Percentiles rank a stretch among this genome's conserved stretches.
These are phyloP conservation scores for Eutrema yunnanense DNA, from an alignment of 345 rosid species.

Conservation along the genomic window DNA sequence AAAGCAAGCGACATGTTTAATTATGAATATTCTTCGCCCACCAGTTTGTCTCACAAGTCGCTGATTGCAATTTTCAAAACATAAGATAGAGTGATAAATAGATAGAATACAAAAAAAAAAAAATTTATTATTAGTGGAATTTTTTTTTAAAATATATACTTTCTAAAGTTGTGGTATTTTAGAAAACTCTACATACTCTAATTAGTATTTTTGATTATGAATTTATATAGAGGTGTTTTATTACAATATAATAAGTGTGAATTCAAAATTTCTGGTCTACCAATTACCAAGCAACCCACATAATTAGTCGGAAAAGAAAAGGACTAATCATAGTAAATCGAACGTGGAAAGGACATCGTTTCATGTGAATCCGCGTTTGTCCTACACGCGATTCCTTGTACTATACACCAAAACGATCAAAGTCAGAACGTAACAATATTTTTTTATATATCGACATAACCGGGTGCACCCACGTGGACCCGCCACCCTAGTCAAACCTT, in stretches of 20 bases:
- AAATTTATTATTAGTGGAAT: no score
- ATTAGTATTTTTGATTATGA: no score
- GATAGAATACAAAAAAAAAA: no score
- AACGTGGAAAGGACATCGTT: conserved; percentile 16
- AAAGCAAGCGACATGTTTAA: conserved; percentile 2
- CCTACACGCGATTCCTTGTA: conserved; percentile 27
- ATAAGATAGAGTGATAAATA: neutral
- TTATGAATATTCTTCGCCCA: conserved; percentile 13
- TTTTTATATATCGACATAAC: neutral
- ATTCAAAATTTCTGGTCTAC: neutral
- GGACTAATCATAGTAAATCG: neutral
- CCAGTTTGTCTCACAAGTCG: conserved; percentile 12
- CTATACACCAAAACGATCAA: conserved; percentile 10
- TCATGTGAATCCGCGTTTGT: conserved; percentile 30
- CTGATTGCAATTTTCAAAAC: neutral
- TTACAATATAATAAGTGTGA: neutral
- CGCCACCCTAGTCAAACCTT: conserved; percentile 10
- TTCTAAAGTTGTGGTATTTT: no score
- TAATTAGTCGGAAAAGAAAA: neutral
- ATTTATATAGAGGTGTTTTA: neutral
- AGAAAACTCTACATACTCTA: no score
- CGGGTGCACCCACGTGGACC: conserved; percentile 23
- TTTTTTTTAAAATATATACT: no score
- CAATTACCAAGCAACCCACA: neutral
- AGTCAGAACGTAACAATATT: conserved; percentile 17